Evolutionary conservation across 768 basidiomycete genomes (phyloP).

Genomic region (Phanerodontia chrysosporium): DNA sequence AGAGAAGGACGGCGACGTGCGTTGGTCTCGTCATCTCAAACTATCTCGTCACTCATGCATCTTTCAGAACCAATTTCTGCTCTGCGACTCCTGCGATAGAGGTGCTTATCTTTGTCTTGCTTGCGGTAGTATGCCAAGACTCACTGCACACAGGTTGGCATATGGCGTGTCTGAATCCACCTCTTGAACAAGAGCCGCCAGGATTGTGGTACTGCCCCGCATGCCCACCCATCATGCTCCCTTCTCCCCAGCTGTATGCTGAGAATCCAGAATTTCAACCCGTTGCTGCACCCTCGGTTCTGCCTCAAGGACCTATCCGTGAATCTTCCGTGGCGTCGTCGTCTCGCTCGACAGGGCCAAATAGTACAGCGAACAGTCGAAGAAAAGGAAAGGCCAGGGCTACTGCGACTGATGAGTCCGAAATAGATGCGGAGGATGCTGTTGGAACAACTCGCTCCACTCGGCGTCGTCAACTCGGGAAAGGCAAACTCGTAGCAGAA

Average conservation of each 20-base stretch:
- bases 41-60: constrained; percentile 7
- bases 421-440: constrained; percentile 30
- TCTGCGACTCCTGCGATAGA: constrained; percentile 94
- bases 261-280: not conserved
- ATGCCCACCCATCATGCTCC: constrained; percentile 31
- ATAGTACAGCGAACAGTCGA: constrained; percentile 22
- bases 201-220: constrained; percentile 76
- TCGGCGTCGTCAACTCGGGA: constrained; percentile 19
- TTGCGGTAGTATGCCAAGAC: not conserved
- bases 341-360: constrained; percentile 23
- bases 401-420: constrained; percentile 24
- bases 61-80: constrained; percentile 67
- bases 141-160: constrained; percentile 62
- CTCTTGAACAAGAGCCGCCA: constrained; percentile 63
- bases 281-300: not conserved
- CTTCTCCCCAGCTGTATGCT: not conserved
- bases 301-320: constrained; percentile 14
- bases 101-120: constrained; percentile 38
- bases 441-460: constrained; percentile 26
- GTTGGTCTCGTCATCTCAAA: constrained; percentile 25
- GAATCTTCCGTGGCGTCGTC: constrained; percentile 44
- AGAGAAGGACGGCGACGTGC: constrained; percentile 84
- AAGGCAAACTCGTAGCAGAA: constrained; percentile 16
- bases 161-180: constrained; percentile 73
- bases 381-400: constrained; percentile 26